A percentile compares a stretch with the other conserved stretches of the same genome.
phyloP scores from a whole-genome alignment of 106 monocot genomes.

The Ottelia alismoides region DNA sequence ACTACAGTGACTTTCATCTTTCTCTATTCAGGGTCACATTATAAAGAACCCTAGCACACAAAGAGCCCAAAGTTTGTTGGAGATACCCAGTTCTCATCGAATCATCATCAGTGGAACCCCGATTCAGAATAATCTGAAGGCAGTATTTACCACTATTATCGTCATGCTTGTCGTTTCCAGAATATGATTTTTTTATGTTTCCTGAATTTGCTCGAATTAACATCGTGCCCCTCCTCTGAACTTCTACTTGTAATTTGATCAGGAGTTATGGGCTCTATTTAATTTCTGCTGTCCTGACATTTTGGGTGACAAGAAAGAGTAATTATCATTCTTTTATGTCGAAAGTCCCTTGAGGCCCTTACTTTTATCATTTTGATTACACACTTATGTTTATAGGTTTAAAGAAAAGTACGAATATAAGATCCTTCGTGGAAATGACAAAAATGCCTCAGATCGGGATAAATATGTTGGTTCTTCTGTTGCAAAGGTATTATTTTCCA shows the following conservation, averaged over 20 bases:
- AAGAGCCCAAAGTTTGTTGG: slow-evolving; percentile 73
- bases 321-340: slow-evolving; percentile 3
- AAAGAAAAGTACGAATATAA: slow-evolving; percentile 69
- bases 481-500: slow-evolving; percentile 57
- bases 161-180: no score
- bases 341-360: not conserved
- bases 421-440: slow-evolving; percentile 90
- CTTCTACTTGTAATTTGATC: slow-evolving; percentile 14
- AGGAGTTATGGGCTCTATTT: slow-evolving; percentile 97
- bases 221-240: no score
- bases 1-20: not conserved
- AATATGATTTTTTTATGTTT: no score
- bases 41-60: slow-evolving; percentile 92
- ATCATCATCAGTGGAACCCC: slow-evolving; percentile 96
- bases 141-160: slow-evolving; percentile 22
- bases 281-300: slow-evolving; percentile 84
- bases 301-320: slow-evolving; percentile 91
- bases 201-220: no score
- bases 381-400: slow-evolving; percentile 41
- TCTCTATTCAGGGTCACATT: slow-evolving; percentile 58
- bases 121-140: slow-evolving; percentile 96
- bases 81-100: slow-evolving; percentile 81
- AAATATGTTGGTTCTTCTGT: slow-evolving; percentile 81
- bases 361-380: slow-evolving; percentile 25
- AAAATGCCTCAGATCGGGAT: slow-evolving; percentile 72